Percentiles rank a stretch among this genome's conserved stretches.
These are phyloP conservation scores for Coemansia sp. DNA, from an alignment of 192 early-diverging fungal genomes.

Conservation along the genomic window DNA sequence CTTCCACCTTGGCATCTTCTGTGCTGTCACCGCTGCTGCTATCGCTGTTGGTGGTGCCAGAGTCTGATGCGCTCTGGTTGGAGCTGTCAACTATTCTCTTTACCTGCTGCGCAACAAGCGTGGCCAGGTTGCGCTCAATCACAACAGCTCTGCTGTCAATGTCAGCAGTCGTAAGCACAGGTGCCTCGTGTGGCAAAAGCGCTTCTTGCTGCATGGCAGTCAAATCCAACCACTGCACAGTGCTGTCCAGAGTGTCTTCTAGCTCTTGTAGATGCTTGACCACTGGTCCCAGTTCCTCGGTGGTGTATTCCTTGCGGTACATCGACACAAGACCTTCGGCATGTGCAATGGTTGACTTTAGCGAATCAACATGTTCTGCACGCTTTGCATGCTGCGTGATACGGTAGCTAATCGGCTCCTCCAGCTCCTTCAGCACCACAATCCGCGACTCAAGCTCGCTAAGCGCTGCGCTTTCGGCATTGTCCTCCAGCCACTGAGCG, in stretches of 20 bases:
- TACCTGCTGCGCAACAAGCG: conserved; percentile 62
- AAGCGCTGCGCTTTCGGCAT: conserved; percentile 65
- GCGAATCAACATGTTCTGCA: conserved; percentile 53
- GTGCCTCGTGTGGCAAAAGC: conserved; percentile 61
- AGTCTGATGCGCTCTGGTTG: not conserved
- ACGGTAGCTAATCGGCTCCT: conserved; percentile 51
- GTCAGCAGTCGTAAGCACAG: conserved; percentile 62
- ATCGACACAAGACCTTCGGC: conserved; percentile 46
- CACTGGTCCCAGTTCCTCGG: conserved; percentile 55
- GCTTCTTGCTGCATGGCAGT: conserved; percentile 62
- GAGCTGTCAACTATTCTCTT: conserved; percentile 40
- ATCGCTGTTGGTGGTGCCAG: not conserved
- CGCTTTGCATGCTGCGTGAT: conserved; percentile 59
- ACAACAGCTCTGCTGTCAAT: conserved; percentile 55
- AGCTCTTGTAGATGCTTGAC: conserved; percentile 47
- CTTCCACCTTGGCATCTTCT: not conserved
- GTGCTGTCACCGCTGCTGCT: not conserved
- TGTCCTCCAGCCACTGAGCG: conserved; percentile 87
- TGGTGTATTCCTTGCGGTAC: conserved; percentile 50
- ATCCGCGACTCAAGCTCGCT: conserved; percentile 47
- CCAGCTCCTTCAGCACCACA: conserved; percentile 47
- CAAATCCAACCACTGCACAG: conserved; percentile 62
- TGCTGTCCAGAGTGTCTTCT: conserved; percentile 55
- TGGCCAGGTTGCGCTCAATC: conserved; percentile 58
- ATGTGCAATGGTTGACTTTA: conserved; percentile 52